A percentile compares a stretch with the other conserved stretches of the same genome.
phyloP scores from a whole-genome alignment of 352 stramenopile genomes.

The Globisporangium spiculum region DNA sequence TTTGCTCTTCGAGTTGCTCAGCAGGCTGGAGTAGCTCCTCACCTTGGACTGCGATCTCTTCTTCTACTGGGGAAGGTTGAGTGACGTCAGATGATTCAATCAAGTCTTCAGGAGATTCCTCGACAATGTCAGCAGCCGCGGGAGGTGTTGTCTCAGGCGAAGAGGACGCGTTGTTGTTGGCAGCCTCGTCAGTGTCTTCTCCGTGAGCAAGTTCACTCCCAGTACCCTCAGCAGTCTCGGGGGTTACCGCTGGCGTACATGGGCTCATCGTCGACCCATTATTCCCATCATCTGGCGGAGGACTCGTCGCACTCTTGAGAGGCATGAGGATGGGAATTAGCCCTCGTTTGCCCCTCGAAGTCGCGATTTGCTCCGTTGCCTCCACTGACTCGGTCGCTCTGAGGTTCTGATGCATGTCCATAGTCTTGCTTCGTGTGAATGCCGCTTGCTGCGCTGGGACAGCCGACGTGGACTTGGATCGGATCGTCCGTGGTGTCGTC shows the following conservation, averaged over 20 bases:
- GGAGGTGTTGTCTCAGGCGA: neutral
- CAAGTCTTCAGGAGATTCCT: neutral
- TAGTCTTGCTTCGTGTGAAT: constrained; percentile 10
- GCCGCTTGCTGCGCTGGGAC: neutral
- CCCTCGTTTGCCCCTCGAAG: neutral
- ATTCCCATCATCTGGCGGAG: neutral
- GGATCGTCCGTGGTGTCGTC: neutral
- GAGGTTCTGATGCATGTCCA: neutral
- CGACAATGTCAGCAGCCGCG: neutral
- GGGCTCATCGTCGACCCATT: neutral
- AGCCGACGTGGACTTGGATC: constrained; percentile 8
- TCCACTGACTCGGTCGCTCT: neutral
- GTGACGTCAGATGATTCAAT: neutral
- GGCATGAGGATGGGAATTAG: neutral
- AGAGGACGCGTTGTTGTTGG: too few relatives aligned
- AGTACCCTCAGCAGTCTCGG: neutral
- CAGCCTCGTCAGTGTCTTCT: neutral
- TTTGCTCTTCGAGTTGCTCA: neutral
- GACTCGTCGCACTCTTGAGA: too few relatives aligned
- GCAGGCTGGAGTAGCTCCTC: too few relatives aligned
- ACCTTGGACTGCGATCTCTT: neutral
- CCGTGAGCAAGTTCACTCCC: neutral
- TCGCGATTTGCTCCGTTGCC: neutral
- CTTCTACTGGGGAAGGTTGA: neutral
- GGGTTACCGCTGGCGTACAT: neutral